Evolutionary conservation across 2,329 filamentous ascomycete species (phyloP).

Genomic region (Apiospora saccharicola): DNA sequence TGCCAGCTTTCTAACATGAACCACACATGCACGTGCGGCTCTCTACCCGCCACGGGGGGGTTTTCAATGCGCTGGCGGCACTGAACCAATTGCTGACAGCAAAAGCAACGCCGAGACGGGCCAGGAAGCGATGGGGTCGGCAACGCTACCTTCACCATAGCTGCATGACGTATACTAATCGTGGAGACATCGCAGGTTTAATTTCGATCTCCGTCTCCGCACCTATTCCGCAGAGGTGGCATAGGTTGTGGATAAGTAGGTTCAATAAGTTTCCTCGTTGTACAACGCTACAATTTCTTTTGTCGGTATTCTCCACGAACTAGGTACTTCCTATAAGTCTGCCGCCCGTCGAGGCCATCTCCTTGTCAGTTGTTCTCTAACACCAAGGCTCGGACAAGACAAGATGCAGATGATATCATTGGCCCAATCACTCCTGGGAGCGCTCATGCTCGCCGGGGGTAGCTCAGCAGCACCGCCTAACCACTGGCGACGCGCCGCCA

Average conservation of each 20-base stretch:
- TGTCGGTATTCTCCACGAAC: background rate
- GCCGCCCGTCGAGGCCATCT: background rate
- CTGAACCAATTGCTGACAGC: background rate
- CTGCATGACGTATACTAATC: constrained; percentile 8
- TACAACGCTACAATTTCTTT: background rate
- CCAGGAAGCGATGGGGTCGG: background rate
- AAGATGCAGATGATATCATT: constrained; percentile 7
- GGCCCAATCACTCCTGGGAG: constrained; percentile 12
- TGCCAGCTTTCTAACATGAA: constrained; percentile 10
- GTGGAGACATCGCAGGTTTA: background rate
- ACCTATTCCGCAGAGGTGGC: background rate
- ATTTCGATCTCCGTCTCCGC: background rate
- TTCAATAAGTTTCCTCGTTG: too few relatives aligned
- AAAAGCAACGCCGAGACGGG: background rate
- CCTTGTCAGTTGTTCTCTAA: background rate
- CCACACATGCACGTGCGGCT: constrained; percentile 4
- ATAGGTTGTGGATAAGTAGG: background rate
- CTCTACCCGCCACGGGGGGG: background rate
- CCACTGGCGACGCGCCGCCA: constrained; percentile 12
- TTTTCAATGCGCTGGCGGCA: background rate
- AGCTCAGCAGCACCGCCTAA: background rate
- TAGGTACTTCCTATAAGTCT: background rate
- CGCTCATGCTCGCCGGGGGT: constrained; percentile 16
- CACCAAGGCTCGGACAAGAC: background rate
- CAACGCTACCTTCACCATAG: background rate